Conservation (phyloP, 208 protist genomes). For the Acanthamoeba royreba region DNA sequence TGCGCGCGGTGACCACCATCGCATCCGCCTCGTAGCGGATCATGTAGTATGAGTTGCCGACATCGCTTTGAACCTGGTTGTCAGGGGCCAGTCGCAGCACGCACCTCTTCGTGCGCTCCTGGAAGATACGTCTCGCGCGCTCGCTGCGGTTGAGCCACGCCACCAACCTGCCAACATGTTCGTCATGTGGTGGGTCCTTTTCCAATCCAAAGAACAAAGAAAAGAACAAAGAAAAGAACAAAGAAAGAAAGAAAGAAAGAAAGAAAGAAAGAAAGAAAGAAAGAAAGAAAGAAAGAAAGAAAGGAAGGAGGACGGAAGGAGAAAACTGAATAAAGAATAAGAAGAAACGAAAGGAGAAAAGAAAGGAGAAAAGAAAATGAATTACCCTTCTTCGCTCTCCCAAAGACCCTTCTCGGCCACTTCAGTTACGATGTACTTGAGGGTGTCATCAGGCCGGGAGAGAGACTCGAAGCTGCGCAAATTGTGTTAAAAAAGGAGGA, state of each 20-base stretch:
- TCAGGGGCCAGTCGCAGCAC: background rate
- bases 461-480: background rate
- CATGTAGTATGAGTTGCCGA: background rate
- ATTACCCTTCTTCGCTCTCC: background rate
- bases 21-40: background rate
- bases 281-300: background rate
- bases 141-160: background rate
- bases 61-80: background rate
- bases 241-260: no score
- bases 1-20: background rate
- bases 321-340: no score
- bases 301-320: no score
- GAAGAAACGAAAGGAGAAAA: background rate
- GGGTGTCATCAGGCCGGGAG: background rate
- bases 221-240: no score
- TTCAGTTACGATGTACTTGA: background rate
- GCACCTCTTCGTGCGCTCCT: background rate
- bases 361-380: background rate
- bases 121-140: background rate
- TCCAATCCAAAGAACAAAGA: no score
- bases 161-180: background rate
- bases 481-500: background rate
- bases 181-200: no score
- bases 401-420: background rate
- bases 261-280: background rate